Percentiles rank a stretch among this genome's conserved stretches.
Evolutionary conservation across 345 rosid species (phyloP).

Genomic region (Nasturtium officinale): DNA sequence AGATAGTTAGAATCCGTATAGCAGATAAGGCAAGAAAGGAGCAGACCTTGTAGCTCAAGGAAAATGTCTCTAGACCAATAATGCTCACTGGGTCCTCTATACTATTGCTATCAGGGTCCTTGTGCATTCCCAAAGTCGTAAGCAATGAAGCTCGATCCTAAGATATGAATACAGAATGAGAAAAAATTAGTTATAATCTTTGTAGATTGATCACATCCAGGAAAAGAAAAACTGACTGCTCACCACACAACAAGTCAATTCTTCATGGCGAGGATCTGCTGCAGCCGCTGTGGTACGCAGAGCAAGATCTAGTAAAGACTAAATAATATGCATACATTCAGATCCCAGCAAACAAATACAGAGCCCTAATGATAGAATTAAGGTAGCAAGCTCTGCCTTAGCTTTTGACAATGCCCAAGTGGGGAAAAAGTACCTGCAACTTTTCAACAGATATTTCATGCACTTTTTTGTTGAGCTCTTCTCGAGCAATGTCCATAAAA

Average conservation of each 20-base stretch:
- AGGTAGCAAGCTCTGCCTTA: slow-evolving; percentile 14
- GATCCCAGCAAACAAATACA: slow-evolving; percentile 9
- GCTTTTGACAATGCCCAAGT: slow-evolving; percentile 2
- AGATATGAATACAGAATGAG: slow-evolving; percentile 40
- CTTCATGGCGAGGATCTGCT: slow-evolving; percentile 95
- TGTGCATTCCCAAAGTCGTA: slow-evolving; percentile 67
- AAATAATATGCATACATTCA: slow-evolving; percentile 22
- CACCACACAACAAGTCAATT: slow-evolving; percentile 94
- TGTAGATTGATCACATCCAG: slow-evolving; percentile 21
- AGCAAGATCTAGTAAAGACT: slow-evolving; percentile 98
- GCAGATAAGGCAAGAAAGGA: slow-evolving; percentile 19
- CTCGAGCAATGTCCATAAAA: slow-evolving; percentile 97
- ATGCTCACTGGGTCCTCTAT: slow-evolving; percentile 72
- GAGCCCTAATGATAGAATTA: slow-evolving; percentile 18
- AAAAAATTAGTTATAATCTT: background rate
- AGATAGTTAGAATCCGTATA: background rate
- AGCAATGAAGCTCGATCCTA: slow-evolving; percentile 91
- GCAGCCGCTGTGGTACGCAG: slow-evolving; percentile 93
- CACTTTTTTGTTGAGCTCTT: slow-evolving; percentile 78
- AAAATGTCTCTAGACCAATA: slow-evolving; percentile 95
- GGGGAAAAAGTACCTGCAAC: slow-evolving; percentile 64
- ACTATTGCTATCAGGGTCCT: slow-evolving; percentile 59
- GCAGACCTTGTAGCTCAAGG: slow-evolving; percentile 91
- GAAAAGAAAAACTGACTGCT: slow-evolving; percentile 38
- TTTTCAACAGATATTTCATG: slow-evolving; percentile 88